Base-by-base conservation (phyloP, 176 grass and related monocot species). In the Triticum monococcum region DNA sequence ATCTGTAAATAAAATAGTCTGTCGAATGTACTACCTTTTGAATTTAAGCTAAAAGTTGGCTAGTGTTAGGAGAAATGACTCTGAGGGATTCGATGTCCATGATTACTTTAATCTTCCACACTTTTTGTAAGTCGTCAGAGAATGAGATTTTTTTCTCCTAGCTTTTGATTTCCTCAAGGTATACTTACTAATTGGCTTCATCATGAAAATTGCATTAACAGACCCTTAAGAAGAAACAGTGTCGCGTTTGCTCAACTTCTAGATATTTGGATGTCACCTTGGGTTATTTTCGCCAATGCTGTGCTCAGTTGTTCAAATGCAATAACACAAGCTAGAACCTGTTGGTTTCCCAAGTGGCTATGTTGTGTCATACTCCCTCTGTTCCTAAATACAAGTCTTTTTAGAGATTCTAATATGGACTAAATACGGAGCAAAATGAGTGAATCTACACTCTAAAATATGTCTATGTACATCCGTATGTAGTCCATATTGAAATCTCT, bases 201-300 rank as follows among this genome's bases (percentile, higher is more conserved):
- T 84, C 40, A 63, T 78, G 52, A 46, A 12, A 84, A 72, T 61
- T 41, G 72, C 40, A 65, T 57, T 48, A 66, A 20, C 9, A 62
- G 45, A 84, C 28, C 40, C 48, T 87, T 85, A 13, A 69, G 13
- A 46, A 57, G n/a, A 80, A 32, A 75, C 52, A 24, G 13, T 20
- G 4, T 20, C 75, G 38, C 11, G 0, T 24, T 41, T 75, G 16
- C 61, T 38, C 8, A 40, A 23, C 68, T 86, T 31, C 37, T 76
- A 68, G 67, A 59, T 61, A 82, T 77, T 69, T 89, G 45, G 4
- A 68, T 80, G 12, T 25, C 77, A 48, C 79, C 30, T 69, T 81
- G 62, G 7, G 62, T 48, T 67, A 20, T 75, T 81, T 68, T 82
- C 22, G 12, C 25, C 77, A 89, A 71, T 50, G 20, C 30, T 62